Base-by-base conservation (phyloP, 2,329 filamentous ascomycete genomes). In the Exophiala spinifera region DNA sequence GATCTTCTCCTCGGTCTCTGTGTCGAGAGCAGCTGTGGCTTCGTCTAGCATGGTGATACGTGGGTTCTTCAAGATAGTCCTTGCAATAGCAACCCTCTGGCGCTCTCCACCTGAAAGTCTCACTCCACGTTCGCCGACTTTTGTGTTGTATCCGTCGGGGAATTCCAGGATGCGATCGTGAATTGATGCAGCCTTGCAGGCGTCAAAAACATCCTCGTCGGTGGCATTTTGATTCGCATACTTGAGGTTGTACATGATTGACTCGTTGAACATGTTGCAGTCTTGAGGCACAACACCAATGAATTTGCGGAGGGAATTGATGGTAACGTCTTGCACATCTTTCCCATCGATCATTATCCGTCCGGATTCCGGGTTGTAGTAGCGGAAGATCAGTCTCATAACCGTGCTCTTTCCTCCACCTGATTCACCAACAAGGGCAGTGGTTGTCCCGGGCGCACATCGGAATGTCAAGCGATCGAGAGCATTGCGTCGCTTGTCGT, bases 271-370 rank as follows among this genome's bases (percentile, higher is more conserved):
- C 42, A 96, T 78, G 4, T 95, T 88, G 3, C 92, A 96, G 66
- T 99, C 94, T 70, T 99, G 94, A 1, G 94, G 94, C 5, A 99
- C 94, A 40, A 99, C 92, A 20, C 94, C 94, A 65, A 99, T 96
- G 68, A 91, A 87, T 56, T 83, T 82, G 62, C 94, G 85, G 52
- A 99, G 79, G n/a, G 91, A 96, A 72, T 96, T 89, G 64, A 97
- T 96, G 1, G 90, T 95, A 55, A 96, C 76, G 62, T 91, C 85
- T 69, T 88, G 84, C 46, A 96, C 88, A 67, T 96, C 84, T 56
- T 85, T 82, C 6, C 87, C 90, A 67, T 97, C 94, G 51, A 99
- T 78, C 66, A 87, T 82, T 53, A 97, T 95, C 65, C 79, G 84
- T 33, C 94, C 94, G 48, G 84, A 81, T 49, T 85, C 79, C 51